phyloP scores from a whole-genome alignment of 768 basidiomycete species.

The Pholiota microspora region DNA sequence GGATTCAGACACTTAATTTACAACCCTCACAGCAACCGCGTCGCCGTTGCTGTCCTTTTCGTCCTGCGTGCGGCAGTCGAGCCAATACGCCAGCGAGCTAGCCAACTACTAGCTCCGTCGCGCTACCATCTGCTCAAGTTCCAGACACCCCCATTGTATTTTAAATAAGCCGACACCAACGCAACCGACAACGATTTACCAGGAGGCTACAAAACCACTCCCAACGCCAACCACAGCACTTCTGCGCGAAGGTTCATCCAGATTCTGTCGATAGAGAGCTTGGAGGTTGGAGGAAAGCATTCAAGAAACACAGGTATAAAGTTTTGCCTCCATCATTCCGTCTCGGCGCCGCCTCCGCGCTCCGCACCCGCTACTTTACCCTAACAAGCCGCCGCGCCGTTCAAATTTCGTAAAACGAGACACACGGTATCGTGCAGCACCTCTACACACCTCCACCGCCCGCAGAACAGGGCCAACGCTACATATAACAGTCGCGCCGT shows the following conservation, averaged over 20 bases:
- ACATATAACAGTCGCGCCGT: too few species aligned
- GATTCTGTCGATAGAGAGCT: too few species aligned
- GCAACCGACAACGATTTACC: not conserved
- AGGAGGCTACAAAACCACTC: not conserved
- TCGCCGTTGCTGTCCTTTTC: too few species aligned
- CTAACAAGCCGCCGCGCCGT: not conserved
- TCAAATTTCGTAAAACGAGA: not conserved
- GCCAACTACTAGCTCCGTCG: not conserved
- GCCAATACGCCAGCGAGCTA: not conserved
- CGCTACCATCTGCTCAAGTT: not conserved
- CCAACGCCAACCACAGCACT: too few species aligned
- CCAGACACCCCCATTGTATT: not conserved
- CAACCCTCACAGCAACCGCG: not conserved
- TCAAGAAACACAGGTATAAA: not conserved
- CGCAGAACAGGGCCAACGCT: too few species aligned
- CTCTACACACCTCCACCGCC: not conserved
- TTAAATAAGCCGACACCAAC: not conserved
- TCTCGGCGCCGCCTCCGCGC: not conserved
- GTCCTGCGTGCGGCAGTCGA: not conserved
- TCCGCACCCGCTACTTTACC: not conserved
- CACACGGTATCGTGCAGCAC: not conserved
- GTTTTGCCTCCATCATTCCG: not conserved
- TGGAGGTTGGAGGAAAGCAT: too few species aligned
- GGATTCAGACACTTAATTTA: too few species aligned
- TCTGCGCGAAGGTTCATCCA: too few species aligned